Evolutionary conservation across 75 land plant species (phyloP), one percentile per base, ranked within the genome.

Genomic region (Cryptomeria japonica): DNA sequence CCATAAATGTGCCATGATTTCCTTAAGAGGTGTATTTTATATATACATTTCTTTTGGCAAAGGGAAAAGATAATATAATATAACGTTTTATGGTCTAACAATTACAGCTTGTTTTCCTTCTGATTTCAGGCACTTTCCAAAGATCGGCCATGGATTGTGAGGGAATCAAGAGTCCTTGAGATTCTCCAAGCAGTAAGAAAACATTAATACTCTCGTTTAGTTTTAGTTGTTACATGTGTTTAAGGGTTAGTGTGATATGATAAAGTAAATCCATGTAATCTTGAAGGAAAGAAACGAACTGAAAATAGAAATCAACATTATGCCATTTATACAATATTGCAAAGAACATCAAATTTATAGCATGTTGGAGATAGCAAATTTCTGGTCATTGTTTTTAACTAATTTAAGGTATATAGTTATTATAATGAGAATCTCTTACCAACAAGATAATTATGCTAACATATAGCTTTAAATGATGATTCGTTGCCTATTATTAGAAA

Each of bases 181-280:
- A 89, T 89, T 34, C 77, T 89, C 14, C 89, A 80, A 76, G 90
- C 90, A 25, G 90, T 89, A 87, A 56, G 89, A 44, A 80, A 80
- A 44, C 46, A 28, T 28, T 16, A 25, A 73, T 73, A 39, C 22
- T 28, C 47, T 80, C 12, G 10, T 80, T 44, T 80, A 25, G 46
- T 7, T 44, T 41, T 80, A 80, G 84, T 44, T 28, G 31, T 80
- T 80, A 80, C 39, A 22, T 28, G 2, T 25, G 49, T n/a, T 80
- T 78, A 39, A 78, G 80, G 16, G 34, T 34, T 39, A 78, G 3
- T 37, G 44, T 38, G 25, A 78, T 22, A 78, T 78, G 41, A 42
- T 6, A 79, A 39, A 39, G 18, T 1, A 79, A 79, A 79, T 79
- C 39, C 28, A 79, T 79, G 42, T 79, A 16, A 78, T 15, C 41